Evolutionary conservation across 2,329 filamentous ascomycete genomes (phyloP).

Genomic region (Penicillium thymicola): DNA sequence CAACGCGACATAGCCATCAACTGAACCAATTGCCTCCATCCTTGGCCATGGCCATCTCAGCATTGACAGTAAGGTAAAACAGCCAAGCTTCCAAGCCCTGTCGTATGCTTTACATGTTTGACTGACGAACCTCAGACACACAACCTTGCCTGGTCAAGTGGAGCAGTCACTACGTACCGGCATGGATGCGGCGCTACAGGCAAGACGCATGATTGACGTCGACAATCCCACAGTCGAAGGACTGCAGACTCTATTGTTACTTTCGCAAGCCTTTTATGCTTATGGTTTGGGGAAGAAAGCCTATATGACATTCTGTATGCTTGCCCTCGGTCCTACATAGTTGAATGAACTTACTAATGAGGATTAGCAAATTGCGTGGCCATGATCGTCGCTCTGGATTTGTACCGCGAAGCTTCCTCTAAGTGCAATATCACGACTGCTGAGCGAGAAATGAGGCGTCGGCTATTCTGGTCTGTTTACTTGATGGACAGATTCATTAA

Average conservation of each 20-base stretch:
- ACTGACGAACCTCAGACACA: conserved; percentile 56
- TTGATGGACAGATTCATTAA: conserved; percentile 79
- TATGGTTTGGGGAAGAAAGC: conserved; percentile 77
- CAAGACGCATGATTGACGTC: conserved; percentile 68
- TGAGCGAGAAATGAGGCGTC: conserved; percentile 72
- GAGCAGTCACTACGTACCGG: conserved; percentile 65
- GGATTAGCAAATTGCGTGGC: conserved; percentile 66
- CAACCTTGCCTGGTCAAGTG: conserved; percentile 63
- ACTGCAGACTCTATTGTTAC: conserved; percentile 70
- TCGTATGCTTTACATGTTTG: conserved; percentile 23
- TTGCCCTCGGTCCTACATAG: neutral
- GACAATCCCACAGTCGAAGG: conserved; percentile 79
- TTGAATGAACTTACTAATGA: conserved; percentile 1
- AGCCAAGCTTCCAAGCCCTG: neutral
- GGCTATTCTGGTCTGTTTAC: conserved; percentile 89
- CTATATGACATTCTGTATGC: conserved; percentile 76
- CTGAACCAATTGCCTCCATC: conserved; percentile 59
- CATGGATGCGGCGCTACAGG: conserved; percentile 68
- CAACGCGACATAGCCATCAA: conserved; percentile 68
- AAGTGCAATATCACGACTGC: conserved; percentile 60
- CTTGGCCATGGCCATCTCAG: conserved; percentile 53
- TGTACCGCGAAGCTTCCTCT: conserved; percentile 71
- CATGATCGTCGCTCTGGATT: conserved; percentile 77
- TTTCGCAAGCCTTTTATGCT: conserved; percentile 73
- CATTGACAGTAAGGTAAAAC: conserved; percentile 59